Evolutionary conservation across 768 basidiomycete genomes (phyloP).

Genomic region (Leccinum disarticulatum): DNA sequence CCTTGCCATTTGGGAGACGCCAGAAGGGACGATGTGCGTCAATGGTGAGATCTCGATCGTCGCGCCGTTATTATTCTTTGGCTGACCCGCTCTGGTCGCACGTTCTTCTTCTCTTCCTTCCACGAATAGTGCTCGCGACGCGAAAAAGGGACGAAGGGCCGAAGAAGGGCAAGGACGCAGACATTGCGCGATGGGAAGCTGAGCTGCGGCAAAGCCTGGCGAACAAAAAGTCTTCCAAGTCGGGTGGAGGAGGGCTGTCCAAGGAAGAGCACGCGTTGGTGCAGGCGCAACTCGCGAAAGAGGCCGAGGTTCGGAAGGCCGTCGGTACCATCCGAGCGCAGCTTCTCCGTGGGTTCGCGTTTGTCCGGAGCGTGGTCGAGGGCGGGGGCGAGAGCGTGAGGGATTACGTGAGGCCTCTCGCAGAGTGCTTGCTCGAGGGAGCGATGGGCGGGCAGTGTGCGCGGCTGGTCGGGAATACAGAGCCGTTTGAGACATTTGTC

Average conservation of each 20-base stretch:
- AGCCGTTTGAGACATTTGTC: conserved; percentile 72
- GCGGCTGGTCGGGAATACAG: conserved; percentile 52
- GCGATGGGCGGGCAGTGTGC: conserved; percentile 54
- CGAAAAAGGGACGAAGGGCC: conserved; percentile 51
- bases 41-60: conserved; percentile 55
- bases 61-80: neutral
- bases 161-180: conserved; percentile 83
- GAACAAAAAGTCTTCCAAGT: conserved; percentile 57
- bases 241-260: conserved; percentile 46
- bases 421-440: conserved; percentile 61
- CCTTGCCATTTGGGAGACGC: conserved; percentile 82
- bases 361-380: conserved; percentile 62
- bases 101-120: neutral
- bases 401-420: conserved; percentile 55
- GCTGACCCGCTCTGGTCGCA: neutral
- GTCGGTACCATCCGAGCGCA: conserved; percentile 54
- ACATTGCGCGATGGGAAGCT: conserved; percentile 93
- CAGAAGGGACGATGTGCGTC: conserved; percentile 74
- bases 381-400: conserved; percentile 46
- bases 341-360: conserved; percentile 64
- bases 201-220: conserved; percentile 87
- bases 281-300: conserved; percentile 79
- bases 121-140: conserved; percentile 56
- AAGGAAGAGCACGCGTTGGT: conserved; percentile 88
- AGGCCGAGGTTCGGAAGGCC: conserved; percentile 60